Conservation (phyloP, 257 asterid species). For the Parsonsia alboflavescens region DNA sequence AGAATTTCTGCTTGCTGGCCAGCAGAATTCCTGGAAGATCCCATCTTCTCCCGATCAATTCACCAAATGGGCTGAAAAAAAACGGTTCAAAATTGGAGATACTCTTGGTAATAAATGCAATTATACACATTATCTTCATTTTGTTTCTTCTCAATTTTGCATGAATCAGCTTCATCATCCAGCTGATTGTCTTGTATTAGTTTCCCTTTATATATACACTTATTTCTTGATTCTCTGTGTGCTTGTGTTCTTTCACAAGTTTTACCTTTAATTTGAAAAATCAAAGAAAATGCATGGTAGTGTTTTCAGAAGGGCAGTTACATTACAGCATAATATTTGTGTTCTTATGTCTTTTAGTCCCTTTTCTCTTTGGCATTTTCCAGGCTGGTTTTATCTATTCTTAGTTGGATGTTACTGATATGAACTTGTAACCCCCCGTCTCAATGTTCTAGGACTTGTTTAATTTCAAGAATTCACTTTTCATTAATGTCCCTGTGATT, state of each 20-base stretch:
- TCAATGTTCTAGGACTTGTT: no score
- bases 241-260: background rate
- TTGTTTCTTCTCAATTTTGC: background rate
- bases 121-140: background rate
- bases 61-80: conserved; percentile 43
- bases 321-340: background rate
- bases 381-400: background rate
- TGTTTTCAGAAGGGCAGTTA: background rate
- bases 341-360: background rate
- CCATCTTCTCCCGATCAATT: conserved; percentile 47
- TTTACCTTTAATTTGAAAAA: background rate
- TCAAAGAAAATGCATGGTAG: background rate
- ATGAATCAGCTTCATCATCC: background rate
- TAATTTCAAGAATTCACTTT: no score
- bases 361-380: conserved; percentile 1
- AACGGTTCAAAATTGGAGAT: conserved; percentile 55
- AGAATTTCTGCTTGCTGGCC: conserved; percentile 33
- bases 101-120: conserved; percentile 41
- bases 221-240: background rate
- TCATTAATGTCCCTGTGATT: no score
- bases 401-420: background rate
- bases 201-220: background rate
- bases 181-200: no score
- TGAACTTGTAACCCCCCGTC: background rate
- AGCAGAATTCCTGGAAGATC: conserved; percentile 37